Conservation (phyloP, 768 basidiomycete genomes). For the Xerocomellus amylosporus region DNA sequence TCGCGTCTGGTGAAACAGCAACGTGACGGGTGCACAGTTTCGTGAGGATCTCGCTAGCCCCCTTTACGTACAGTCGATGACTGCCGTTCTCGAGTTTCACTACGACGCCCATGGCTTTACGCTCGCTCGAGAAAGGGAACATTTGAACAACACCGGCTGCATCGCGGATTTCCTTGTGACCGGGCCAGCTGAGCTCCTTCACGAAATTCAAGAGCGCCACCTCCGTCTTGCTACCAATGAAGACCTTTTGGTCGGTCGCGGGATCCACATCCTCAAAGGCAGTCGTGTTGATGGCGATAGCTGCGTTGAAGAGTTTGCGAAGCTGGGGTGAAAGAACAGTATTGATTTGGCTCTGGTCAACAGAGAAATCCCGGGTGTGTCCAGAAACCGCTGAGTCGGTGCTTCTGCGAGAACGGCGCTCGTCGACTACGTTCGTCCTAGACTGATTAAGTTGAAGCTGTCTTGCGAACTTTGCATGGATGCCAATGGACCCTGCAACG, state of each 20-base stretch:
- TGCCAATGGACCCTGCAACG: slow-evolving; percentile 92
- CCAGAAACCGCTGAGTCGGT: slow-evolving; percentile 34
- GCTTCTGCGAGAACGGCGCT: slow-evolving; percentile 32
- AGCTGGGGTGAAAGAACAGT: slow-evolving; percentile 58
- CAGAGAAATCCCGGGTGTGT: slow-evolving; percentile 73
- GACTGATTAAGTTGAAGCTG: slow-evolving; percentile 66
- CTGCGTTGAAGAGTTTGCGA: slow-evolving; percentile 69
- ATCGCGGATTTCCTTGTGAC: slow-evolving; percentile 68
- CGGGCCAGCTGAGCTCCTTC: slow-evolving; percentile 72
- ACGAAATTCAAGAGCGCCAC: slow-evolving; percentile 86
- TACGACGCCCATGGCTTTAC: slow-evolving; percentile 94
- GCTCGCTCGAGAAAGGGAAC: slow-evolving; percentile 91
- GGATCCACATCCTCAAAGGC: slow-evolving; percentile 83
- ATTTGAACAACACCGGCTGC: slow-evolving; percentile 66
- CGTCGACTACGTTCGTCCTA: slow-evolving; percentile 69
- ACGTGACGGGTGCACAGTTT: slow-evolving; percentile 74
- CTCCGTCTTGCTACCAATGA: slow-evolving; percentile 95
- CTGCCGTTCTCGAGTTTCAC: slow-evolving; percentile 51
- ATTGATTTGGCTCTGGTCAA: slow-evolving; percentile 76
- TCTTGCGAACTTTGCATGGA: slow-evolving; percentile 92
- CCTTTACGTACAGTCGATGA: slow-evolving; percentile 82
- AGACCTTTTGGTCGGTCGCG: slow-evolving; percentile 55
- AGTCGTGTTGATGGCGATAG: slow-evolving; percentile 90
- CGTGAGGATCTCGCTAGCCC: slow-evolving; percentile 90
- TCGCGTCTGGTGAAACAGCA: slow-evolving; percentile 46